Evolutionary conservation across 2,329 filamentous ascomycete species (phyloP).

Genomic region (Leptographium lundbergii): DNA sequence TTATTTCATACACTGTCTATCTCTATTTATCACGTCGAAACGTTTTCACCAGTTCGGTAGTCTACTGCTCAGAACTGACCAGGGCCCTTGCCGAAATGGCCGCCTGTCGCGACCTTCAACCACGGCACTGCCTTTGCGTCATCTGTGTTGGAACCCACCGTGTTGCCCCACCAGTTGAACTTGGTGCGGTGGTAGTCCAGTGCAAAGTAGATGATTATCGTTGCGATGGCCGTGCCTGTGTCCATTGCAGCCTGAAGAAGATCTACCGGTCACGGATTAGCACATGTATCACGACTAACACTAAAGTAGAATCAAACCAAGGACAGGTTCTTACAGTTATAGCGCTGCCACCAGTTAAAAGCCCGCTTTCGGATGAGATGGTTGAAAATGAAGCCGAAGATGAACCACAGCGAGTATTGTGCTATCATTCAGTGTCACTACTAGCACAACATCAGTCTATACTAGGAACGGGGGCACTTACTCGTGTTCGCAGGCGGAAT

Average conservation of each 20-base stretch:
- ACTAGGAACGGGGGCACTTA: not conserved
- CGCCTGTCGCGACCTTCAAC: constrained; percentile 1
- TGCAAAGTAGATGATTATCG: constrained; percentile 38
- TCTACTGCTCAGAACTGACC: constrained; percentile 1
- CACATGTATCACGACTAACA: not conserved
- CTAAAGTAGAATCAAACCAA: not conserved
- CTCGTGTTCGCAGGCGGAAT: constrained; percentile 9
- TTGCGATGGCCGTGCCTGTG: constrained; percentile 38
- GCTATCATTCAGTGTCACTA: not conserved
- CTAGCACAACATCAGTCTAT: not conserved
- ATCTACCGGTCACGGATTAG: not conserved
- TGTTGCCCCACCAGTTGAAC: constrained; percentile 39
- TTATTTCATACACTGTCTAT: no score
- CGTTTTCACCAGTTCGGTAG: no score
- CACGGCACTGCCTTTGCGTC: constrained; percentile 4
- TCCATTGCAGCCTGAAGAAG: constrained; percentile 6
- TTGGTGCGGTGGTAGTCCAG: constrained; percentile 25
- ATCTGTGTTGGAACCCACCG: constrained; percentile 13
- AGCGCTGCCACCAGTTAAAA: constrained; percentile 25
- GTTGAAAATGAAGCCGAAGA: constrained; percentile 43
- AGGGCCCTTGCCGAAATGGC: constrained; percentile 4
- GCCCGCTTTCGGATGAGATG: constrained; percentile 46
- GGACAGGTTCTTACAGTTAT: constrained; percentile 3
- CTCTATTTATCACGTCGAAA: no score
- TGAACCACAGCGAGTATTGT: constrained; percentile 12